phyloP scores from a whole-genome alignment of 2,329 filamentous ascomycete species.

The Stemphylium beticola region DNA sequence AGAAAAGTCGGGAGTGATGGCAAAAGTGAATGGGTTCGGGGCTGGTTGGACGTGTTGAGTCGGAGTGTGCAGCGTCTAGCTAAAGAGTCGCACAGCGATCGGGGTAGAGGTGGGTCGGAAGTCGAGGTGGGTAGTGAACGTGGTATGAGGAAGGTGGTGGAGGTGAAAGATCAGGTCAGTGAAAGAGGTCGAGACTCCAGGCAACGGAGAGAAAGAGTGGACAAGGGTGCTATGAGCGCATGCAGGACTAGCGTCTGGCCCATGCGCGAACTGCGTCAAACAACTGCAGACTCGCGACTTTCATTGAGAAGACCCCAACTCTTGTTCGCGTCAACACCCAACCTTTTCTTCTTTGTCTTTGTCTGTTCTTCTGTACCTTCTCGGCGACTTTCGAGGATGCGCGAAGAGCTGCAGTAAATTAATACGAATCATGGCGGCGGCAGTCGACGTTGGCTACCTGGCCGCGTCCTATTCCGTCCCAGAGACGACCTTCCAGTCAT shows the following conservation, averaged over 20 bases:
- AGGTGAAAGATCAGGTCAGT: conserved; percentile 1
- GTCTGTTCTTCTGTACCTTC: conserved; percentile 14
- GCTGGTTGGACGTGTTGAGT: background rate
- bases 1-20: conserved; percentile 1
- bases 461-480: conserved; percentile 74
- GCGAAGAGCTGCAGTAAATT: conserved; percentile 20
- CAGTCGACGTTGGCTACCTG: conserved; percentile 74
- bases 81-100: conserved; percentile 40
- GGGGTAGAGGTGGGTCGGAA: background rate
- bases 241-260: conserved; percentile 18
- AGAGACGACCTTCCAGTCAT: conserved; percentile 65
- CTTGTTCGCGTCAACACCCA: conserved; percentile 25
- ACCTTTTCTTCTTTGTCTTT: conserved; percentile 34
- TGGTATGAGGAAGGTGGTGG: conserved; percentile 1
- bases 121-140: conserved; percentile 3
- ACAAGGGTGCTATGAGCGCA: conserved; percentile 24
- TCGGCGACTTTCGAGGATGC: conserved; percentile 24
- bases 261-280: conserved; percentile 24
- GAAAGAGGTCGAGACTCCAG: background rate
- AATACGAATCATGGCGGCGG: conserved; percentile 61
- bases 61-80: conserved; percentile 38
- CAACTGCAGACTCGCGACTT: conserved; percentile 30
- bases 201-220: conserved; percentile 8
- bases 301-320: conserved; percentile 7
- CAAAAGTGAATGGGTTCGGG: background rate